Base-by-base conservation (phyloP, 2,329 filamentous ascomycete genomes). In the Metarhizium guizhouense region DNA sequence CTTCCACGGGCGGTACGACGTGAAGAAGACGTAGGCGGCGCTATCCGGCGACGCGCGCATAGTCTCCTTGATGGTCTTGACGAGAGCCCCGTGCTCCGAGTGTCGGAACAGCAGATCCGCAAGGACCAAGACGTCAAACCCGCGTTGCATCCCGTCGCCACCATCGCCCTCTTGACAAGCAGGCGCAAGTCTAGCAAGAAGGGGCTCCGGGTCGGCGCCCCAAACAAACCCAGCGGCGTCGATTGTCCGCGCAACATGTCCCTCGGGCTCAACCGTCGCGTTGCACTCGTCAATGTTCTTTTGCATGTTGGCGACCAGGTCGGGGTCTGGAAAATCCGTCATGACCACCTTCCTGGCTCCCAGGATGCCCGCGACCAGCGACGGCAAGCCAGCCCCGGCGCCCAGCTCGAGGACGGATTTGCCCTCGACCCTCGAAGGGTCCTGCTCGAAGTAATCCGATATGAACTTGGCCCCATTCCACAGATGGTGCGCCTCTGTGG, bases 41-140 rank as follows among this genome's bases (percentile, higher is more conserved):
- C 86, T 82, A 2, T 74, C 74, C 3, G 68, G 63, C 3, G 73
- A 70, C 58, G 73, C 76, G 62, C 78, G 81, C 64, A 96, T 71
- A 16, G 87, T 88, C 65, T 80, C 68, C 64, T 80, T 75, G 58
- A 96, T 81, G 4, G 87, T 90, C 60, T 81, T 78, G 60, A 95
- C 76, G 58, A 96, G 77, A 64, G 89, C 90, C 2, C 72, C 76
- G 66, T 96, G 93, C 74, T 96, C 91, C 4, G 85, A 87, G 68
- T 96, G 91, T 58, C 94, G 89, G 74, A 96, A 97, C 3, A 96
- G 79, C 52, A 96, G 78, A 69, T 96, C 93, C 3, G 92, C 91
- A 47, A 96, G 79, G 56, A 97, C 86, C 30, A 96, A 70, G 5
- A 95, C 76, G 68, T 96, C 90, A 66, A 95, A 96, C 29, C 54